A percentile compares a stretch with the other conserved stretches of the same genome.
Evolutionary conservation across 164 flowering plant genomes (phyloP).

Genomic region (Vitis riparia): DNA sequence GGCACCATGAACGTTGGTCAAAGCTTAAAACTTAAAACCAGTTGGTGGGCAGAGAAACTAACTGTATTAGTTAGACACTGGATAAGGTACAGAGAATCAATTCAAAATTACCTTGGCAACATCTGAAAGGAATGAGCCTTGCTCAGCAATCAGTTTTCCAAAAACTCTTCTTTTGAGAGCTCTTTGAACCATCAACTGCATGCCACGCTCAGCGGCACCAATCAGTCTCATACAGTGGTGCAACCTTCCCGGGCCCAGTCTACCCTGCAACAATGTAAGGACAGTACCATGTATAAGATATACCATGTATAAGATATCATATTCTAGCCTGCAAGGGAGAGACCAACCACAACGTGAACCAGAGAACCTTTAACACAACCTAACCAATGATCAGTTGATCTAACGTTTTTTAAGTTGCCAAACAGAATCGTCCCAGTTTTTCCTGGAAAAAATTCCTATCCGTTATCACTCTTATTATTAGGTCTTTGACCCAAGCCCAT

Average conservation of each 20-base stretch:
- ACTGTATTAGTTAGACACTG: too few relatives aligned
- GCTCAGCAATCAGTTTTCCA: constrained; percentile 90
- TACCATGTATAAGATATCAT: neutral
- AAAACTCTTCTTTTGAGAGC: constrained; percentile 78
- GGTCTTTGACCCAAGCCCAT: too few relatives aligned
- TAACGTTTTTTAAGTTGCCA: neutral
- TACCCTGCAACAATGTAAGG: constrained; percentile 56
- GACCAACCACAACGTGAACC: too few relatives aligned
- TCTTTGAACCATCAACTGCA: constrained; percentile 80
- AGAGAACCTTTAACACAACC: too few relatives aligned
- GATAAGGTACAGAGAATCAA: neutral
- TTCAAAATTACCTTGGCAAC: constrained; percentile 71
- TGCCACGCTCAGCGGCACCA: constrained; percentile 93
- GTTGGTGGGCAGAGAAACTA: too few relatives aligned
- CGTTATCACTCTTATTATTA: neutral
- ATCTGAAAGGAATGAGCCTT: constrained; percentile 92
- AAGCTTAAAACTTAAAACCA: too few relatives aligned
- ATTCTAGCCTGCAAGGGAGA: neutral
- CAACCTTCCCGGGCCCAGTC: constrained; percentile 95
- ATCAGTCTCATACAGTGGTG: constrained; percentile 97
- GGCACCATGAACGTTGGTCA: too few relatives aligned
- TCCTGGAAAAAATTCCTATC: neutral
- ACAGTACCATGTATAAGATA: neutral
- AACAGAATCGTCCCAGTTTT: neutral
- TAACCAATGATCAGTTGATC: too few relatives aligned